A percentile compares a stretch with the other conserved stretches of the same genome.
These are phyloP conservation scores for Baorangia bicolor DNA, from an alignment of 768 basidiomycete genomes.

Conservation along the genomic window DNA sequence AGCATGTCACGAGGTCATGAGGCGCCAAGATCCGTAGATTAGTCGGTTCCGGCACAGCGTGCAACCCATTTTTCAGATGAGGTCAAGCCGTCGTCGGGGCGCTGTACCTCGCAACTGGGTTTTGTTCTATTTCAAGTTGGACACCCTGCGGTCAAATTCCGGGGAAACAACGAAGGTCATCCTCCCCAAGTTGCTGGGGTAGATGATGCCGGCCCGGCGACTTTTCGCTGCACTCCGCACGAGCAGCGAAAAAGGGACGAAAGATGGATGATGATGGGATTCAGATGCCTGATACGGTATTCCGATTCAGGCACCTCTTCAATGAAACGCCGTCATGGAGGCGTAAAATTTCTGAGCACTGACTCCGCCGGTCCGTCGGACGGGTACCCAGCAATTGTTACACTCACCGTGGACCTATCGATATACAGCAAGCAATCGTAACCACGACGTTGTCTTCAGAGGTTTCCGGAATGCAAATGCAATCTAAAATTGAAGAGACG, in stretches of 20 bases:
- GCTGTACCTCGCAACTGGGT: not conserved
- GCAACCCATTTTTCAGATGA: not conserved
- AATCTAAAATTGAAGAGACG: not conserved
- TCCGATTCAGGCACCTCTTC: not conserved
- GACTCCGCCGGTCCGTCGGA: not conserved
- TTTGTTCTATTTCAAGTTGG: too few relatives aligned
- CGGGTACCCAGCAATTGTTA: too few relatives aligned
- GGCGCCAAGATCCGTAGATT: not conserved
- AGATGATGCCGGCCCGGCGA: not conserved
- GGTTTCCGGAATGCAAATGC: not conserved
- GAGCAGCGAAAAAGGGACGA: not conserved
- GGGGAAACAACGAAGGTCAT: too few relatives aligned
- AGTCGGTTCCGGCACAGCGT: not conserved
- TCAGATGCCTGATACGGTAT: not conserved
- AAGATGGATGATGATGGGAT: not conserved
- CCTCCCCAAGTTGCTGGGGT: not conserved
- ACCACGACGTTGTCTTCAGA: not conserved
- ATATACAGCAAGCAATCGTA: too few relatives aligned
- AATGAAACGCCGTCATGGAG: not conserved
- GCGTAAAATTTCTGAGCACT: not conserved
- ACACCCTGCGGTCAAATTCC: too few relatives aligned
- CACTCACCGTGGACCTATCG: too few relatives aligned
- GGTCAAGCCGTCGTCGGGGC: not conserved
- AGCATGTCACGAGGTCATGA: slow-evolving; percentile 1
- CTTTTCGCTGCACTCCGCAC: not conserved